phyloP scores from a whole-genome alignment of 805 yeast species.

The Wickerhamiella kazuoi region DNA sequence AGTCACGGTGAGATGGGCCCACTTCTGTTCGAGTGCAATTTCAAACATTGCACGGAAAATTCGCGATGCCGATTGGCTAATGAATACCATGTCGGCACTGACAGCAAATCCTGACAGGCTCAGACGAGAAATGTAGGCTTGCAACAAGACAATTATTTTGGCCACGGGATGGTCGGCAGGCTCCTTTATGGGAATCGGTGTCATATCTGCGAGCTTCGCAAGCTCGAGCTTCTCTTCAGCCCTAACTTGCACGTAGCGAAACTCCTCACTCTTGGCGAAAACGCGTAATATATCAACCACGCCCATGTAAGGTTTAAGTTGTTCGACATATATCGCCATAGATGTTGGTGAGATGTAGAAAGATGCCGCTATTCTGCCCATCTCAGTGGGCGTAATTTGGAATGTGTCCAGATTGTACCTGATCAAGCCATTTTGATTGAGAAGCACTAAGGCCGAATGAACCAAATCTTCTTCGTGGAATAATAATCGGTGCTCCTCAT shows the following conservation, averaged over 20 bases:
- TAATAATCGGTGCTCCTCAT: slow-evolving; percentile 29
- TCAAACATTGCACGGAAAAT: slow-evolving; percentile 73
- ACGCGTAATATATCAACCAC: slow-evolving; percentile 61
- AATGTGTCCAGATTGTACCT: slow-evolving; percentile 38
- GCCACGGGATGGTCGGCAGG: slow-evolving; percentile 50
- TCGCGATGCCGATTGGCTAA: slow-evolving; percentile 87
- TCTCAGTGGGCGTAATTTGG: slow-evolving; percentile 37
- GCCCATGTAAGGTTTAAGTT: slow-evolving; percentile 44
- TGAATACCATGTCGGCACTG: slow-evolving; percentile 81
- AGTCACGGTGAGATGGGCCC: slow-evolving; percentile 46
- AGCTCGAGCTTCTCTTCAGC: slow-evolving; percentile 73
- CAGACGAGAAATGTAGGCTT: slow-evolving; percentile 68
- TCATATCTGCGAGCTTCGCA: slow-evolving; percentile 43
- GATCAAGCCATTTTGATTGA: slow-evolving; percentile 41
- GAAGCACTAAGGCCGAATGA: slow-evolving; percentile 54
- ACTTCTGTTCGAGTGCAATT: slow-evolving; percentile 46
- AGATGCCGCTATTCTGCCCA: slow-evolving; percentile 73
- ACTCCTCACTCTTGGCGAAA: slow-evolving; percentile 72
- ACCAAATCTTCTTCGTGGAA: slow-evolving; percentile 47
- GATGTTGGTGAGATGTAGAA: slow-evolving; percentile 68
- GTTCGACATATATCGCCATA: slow-evolving; percentile 45
- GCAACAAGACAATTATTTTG: slow-evolving; percentile 64
- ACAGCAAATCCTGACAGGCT: slow-evolving; percentile 75
- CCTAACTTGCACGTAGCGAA: slow-evolving; percentile 64
- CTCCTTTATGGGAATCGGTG: slow-evolving; percentile 80